phyloP scores from a whole-genome alignment of 768 basidiomycete species.

The Leccinum longicurvipes region DNA sequence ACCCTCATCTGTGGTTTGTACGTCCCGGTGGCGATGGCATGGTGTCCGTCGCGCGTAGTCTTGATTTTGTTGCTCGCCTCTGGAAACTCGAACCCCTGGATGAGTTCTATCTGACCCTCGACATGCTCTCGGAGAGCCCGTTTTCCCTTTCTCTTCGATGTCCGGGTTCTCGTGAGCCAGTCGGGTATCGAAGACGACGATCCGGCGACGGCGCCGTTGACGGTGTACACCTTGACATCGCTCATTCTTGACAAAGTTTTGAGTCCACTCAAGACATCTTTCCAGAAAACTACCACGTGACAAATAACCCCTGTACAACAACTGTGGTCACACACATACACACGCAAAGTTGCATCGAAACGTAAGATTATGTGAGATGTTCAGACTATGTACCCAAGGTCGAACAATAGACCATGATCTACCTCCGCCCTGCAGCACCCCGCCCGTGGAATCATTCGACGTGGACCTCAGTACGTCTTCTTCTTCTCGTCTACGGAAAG shows the following conservation, averaged over 20 bases:
- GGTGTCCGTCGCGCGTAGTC: slow-evolving; percentile 87
- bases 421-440: slow-evolving; percentile 4
- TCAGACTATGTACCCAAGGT: slow-evolving; percentile 19
- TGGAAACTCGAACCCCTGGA: slow-evolving; percentile 96
- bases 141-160: slow-evolving; percentile 52
- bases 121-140: slow-evolving; percentile 66
- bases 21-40: slow-evolving; percentile 91
- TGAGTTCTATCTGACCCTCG: slow-evolving; percentile 84
- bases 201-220: slow-evolving; percentile 86
- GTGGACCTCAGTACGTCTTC: slow-evolving; percentile 67
- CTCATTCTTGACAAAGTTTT: slow-evolving; percentile 19
- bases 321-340: background rate
- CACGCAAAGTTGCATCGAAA: slow-evolving; percentile 1
- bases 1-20: slow-evolving; percentile 98
- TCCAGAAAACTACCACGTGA: slow-evolving; percentile 15
- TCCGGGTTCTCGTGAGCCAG: slow-evolving; percentile 81
- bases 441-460: background rate
- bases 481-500: slow-evolving; percentile 99
- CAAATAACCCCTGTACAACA: slow-evolving; percentile 7
- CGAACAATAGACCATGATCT: slow-evolving; percentile 4
- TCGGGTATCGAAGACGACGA: slow-evolving; percentile 92
- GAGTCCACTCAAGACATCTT: background rate
- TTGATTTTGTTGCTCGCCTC: slow-evolving; percentile 92
- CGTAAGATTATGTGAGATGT: slow-evolving; percentile 17
- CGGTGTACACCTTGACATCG: slow-evolving; percentile 86